Percentiles rank a stretch among this genome's conserved stretches.
These are phyloP conservation scores for Aspergillus tubingensis DNA, from an alignment of 2,329 filamentous ascomycete species.

Conservation along the genomic window DNA sequence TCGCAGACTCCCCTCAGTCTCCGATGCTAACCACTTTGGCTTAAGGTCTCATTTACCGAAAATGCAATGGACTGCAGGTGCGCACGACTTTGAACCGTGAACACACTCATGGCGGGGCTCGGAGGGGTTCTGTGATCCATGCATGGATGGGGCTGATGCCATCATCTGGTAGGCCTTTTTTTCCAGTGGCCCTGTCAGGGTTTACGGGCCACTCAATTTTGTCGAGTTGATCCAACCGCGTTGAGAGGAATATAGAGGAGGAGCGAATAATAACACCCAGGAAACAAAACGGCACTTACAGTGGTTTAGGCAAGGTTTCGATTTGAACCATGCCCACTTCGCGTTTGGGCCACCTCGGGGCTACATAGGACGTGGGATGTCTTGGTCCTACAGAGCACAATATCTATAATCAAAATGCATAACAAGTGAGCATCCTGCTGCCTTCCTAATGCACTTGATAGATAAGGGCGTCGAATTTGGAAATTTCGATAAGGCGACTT, in stretches of 20 bases:
- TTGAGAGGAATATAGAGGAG: neutral
- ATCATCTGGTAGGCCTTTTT: neutral
- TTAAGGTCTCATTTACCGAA: neutral
- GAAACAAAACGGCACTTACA: neutral
- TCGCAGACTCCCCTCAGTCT: neutral
- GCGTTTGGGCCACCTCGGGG: neutral
- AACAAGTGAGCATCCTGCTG: neutral
- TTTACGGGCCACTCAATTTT: neutral
- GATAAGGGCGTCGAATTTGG: neutral
- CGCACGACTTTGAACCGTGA: neutral
- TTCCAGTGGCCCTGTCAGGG: neutral
- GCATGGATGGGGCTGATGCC: slow-evolving; percentile 1
- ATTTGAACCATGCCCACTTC: neutral
- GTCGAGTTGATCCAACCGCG: neutral
- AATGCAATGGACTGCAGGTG: slow-evolving; percentile 2
- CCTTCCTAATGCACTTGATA: neutral
- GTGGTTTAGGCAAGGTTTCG: neutral
- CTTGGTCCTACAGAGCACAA: neutral
- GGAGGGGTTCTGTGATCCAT: slow-evolving; percentile 5
- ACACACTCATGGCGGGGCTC: neutral
- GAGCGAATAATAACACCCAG: neutral
- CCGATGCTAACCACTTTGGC: neutral
- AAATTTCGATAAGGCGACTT: neutral
- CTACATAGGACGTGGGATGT: neutral
- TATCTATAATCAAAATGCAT: neutral